Conservation (phyloP, 2,329 filamentous ascomycete genomes). For the Bipolaris victoriae region DNA sequence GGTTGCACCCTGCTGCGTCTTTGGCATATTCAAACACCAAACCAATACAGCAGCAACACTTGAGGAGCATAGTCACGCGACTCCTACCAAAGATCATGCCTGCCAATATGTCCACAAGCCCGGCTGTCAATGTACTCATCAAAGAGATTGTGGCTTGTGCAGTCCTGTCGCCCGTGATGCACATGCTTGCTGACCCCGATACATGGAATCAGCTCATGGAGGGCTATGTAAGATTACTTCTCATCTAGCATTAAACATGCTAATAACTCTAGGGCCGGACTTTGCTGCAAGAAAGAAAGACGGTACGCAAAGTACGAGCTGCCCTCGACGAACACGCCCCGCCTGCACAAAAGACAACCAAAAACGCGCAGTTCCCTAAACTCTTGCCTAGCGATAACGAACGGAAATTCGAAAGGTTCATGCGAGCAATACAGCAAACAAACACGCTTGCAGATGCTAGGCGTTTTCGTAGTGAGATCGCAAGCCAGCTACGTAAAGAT, state of each 20-base stretch:
- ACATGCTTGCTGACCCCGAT: slow-evolving; percentile 85
- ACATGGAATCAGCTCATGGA: slow-evolving; percentile 98
- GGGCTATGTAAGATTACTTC: slow-evolving; percentile 62
- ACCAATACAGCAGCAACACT: slow-evolving; percentile 83
- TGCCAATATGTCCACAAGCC: slow-evolving; percentile 74
- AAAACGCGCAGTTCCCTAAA: slow-evolving; percentile 75
- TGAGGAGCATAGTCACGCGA: slow-evolving; percentile 74
- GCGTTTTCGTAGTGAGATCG: slow-evolving; percentile 87
- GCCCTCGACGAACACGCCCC: slow-evolving; percentile 94
- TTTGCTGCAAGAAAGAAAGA: slow-evolving; percentile 93
- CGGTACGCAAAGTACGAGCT: slow-evolving; percentile 86
- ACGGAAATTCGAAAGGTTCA: slow-evolving; percentile 91
- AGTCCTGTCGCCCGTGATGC: slow-evolving; percentile 82
- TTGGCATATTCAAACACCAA: slow-evolving; percentile 84
- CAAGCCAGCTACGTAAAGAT: slow-evolving; percentile 89
- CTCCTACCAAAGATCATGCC: slow-evolving; percentile 79
- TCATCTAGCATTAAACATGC: slow-evolving; percentile 18
- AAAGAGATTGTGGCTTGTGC: slow-evolving; percentile 92
- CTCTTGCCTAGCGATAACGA: slow-evolving; percentile 85
- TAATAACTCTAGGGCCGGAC: slow-evolving; percentile 66
- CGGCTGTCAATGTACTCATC: slow-evolving; percentile 79
- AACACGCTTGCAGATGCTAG: slow-evolving; percentile 92
- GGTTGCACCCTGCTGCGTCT: slow-evolving; percentile 83
- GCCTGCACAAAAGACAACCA: slow-evolving; percentile 70
- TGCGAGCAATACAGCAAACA: slow-evolving; percentile 84